Evolutionary conservation across 352 stramenopile species (phyloP), one percentile per base, ranked within the genome.

Genomic region (Pythium biforme): DNA sequence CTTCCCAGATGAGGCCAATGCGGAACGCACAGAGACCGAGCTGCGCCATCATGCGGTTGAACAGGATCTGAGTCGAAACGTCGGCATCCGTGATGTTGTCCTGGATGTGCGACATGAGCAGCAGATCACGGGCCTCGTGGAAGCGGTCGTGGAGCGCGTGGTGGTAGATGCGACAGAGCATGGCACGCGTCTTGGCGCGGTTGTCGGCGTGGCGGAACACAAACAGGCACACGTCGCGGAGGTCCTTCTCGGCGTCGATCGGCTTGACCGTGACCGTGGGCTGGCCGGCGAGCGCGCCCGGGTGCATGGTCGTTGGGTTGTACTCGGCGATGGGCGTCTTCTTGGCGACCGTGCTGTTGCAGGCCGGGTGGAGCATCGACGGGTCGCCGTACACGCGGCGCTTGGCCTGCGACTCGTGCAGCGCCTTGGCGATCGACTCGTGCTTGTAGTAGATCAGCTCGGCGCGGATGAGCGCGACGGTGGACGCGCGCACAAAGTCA

Each of bases 71-170:
- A 55, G 83, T 99, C 26, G 92, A 83, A 52, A 98, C 92, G 66
- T 99, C 95, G 0, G 83, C 76, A 51, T 90, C 78, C 45, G 79
- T 88, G 76, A 98, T 98, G 41, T 90, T 97, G 66, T 99, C 96
- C 76, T 99, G 96, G 59, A 99, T 91, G 75, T 99, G 95, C 31
- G 88, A 98, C 96, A 99, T 99, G 40, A 99, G 79, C 41, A 99
- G 82, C 76, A 99, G 73, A 75, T 99, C 97, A 45, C 97, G 90
- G n/a, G 97, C 97, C 59, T 97, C 94, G 62, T 98, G 79, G 84
- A 99, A 99, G n/a, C 95, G 88, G 85, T 99, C 97, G 77, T 99
- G 97, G 46, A 99, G 75, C 22, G 97, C 95, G 73, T 99, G 91
- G 79, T 99, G 93, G 72, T 97, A 99, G 59, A 99, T 98, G 69